Evolutionary conservation across 2,329 filamentous ascomycete species (phyloP), one percentile per base, ranked within the genome.

Genomic region (Fusarium burgessii): DNA sequence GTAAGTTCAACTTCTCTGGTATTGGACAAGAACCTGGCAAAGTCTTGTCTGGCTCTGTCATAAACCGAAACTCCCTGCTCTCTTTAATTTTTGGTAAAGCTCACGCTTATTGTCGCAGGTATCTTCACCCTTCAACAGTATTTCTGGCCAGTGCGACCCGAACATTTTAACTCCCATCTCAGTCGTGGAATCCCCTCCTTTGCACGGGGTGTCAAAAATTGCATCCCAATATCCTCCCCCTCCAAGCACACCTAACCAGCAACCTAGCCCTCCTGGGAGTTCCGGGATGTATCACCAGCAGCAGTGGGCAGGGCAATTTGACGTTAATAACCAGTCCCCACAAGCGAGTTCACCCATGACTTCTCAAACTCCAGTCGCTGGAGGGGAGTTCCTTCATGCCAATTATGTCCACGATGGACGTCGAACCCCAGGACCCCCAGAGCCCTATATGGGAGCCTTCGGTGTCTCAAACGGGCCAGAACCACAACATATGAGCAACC

Each of bases 111-210:
- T 23, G 27, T n/a, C 50, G 43, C 59, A 76, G 74, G 74, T 77
- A 40, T 68, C 71, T 41, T 64, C 72, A 11, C 72, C 80, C n/a
- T 81, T 80, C 72, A 75, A 63, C 65, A 72, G 51, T 35, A 55
- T 79, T 74, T 67, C 77, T 71, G 57, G 76, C 75, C 74, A 79
- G 67, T 83, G 80, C 78, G 84, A 86, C 68, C 76, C 82, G 40
- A 80, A 79, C 46, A 79, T 88, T 59, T 78, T 86, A 51, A 87
- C 86, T n/a, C 86, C 87, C 29, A 82, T 83, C n/a, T 87, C 86
- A 49, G 80, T 80, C 50, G 80, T 81, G 59, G 82, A 79, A 32
- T 88, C 86, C 35, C 86, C 86, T 57, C 83, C 83, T 51, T 72
- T 86, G 45, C 80, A 82, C 57, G 83, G 86, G 59, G 80, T 79